phyloP scores from a whole-genome alignment of 805 yeast species.

The Saturnispora sekii region DNA sequence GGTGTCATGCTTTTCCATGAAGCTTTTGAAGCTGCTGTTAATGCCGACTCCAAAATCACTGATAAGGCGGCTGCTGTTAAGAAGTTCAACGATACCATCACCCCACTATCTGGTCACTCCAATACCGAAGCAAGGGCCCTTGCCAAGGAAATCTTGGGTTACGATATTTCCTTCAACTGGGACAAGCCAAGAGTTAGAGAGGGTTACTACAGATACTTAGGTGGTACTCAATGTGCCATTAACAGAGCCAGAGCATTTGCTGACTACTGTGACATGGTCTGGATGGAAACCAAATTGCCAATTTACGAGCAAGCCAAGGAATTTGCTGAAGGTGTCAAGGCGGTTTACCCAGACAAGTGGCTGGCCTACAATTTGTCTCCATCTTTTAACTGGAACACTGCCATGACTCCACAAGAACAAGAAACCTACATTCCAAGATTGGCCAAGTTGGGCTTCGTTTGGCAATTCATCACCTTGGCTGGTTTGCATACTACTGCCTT shows the following conservation, averaged over 20 bases:
- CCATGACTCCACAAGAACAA: slow-evolving; percentile 82
- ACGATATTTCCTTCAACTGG: slow-evolving; percentile 88
- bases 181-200: slow-evolving; percentile 91
- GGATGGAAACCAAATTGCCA: slow-evolving; percentile 98
- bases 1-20: slow-evolving; percentile 83
- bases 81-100: slow-evolving; percentile 57
- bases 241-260: slow-evolving; percentile 94
- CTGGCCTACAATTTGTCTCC: slow-evolving; percentile 94
- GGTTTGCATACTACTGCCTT: slow-evolving; percentile 95
- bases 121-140: slow-evolving; percentile 69
- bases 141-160: slow-evolving; percentile 68
- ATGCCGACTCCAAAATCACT: slow-evolving; percentile 38
- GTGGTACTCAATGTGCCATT: slow-evolving; percentile 96
- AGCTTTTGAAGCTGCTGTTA: slow-evolving; percentile 80
- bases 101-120: slow-evolving; percentile 68
- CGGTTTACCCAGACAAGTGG: slow-evolving; percentile 83
- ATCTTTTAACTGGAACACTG: slow-evolving; percentile 95
- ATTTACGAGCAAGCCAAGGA: slow-evolving; percentile 89
- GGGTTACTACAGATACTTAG: slow-evolving; percentile 92
- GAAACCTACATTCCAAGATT: slow-evolving; percentile 82
- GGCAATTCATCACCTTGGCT: slow-evolving; percentile 97
- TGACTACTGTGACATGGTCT: slow-evolving; percentile 88
- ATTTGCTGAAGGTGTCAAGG: slow-evolving; percentile 85
- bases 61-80: slow-evolving; percentile 56
- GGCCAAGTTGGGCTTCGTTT: slow-evolving; percentile 82